Base-by-base conservation (phyloP, 2,329 filamentous ascomycete species). In the Aureobasidium pullulans region DNA sequence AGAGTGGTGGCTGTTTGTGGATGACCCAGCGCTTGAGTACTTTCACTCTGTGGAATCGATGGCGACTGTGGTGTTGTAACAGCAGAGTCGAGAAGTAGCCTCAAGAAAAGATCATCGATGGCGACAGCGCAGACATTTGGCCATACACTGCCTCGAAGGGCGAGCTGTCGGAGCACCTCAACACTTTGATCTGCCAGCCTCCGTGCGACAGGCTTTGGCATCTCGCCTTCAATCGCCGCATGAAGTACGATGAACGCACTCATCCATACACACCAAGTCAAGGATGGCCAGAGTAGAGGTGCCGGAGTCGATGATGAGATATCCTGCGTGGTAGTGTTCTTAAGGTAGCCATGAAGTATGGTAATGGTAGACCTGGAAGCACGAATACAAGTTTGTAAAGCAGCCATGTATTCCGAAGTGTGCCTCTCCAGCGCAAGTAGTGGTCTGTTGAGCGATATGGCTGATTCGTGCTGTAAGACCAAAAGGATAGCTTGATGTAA, bases 231-330 rank as follows among this genome's bases (percentile, higher is more conserved):
- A 62, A 76, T 77, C 0, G 77, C 77, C 4, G 79, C 79, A 54
- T 79, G 78, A 3, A 80, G 74, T 4, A 81, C 65, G 19, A 81
- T 76, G 40, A 81, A 78, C 1, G 76, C 77, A 60, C 78, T 79
- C 63, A 81, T 81, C 79, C 79, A 81, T 0, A 78, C 71, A 1
- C 75, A 75, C 79, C 79, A 81, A 0, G 79, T 81, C 40, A 79
- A 79, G 0, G 78, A 79, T 2, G 78, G 78, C 77, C 79, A 81
- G 0, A 78, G 66, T 28, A 81, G 66, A 56, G 48, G 60, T 32
- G 37, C 68, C 56, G 60, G 62, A 62, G 13, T 70, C 64, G 19
- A 32, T 62, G 59, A 60, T 40, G 16, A 36, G 62, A 8, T 44
- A 11, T 6, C 36, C 39, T 10, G 46, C 60, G 39, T 62, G 67